Evolutionary conservation across 2,329 filamentous ascomycete species (phyloP).

Genomic region (Colletotrichum eleusines): DNA sequence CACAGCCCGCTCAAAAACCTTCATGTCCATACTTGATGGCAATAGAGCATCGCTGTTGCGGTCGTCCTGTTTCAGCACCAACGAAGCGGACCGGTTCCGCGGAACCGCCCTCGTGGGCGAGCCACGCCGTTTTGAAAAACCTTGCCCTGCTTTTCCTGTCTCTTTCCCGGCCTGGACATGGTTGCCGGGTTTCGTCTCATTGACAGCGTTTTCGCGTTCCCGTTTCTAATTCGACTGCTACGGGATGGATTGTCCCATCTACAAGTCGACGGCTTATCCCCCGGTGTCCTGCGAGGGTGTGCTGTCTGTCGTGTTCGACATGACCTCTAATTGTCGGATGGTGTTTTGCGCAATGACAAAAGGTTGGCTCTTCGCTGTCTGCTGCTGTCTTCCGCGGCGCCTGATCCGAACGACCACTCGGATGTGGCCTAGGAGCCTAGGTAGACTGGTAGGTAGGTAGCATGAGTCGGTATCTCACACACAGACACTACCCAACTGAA

Average conservation of each 20-base stretch:
- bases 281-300: slow-evolving; percentile 15
- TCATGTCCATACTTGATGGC: neutral
- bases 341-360: slow-evolving; percentile 4
- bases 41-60: slow-evolving; percentile 4
- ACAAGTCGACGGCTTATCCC: slow-evolving; percentile 21
- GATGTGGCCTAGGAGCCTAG: too few species aligned
- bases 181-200: slow-evolving; percentile 31
- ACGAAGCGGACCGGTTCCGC: slow-evolving; percentile 34
- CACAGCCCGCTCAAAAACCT: neutral
- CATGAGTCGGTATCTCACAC: slow-evolving; percentile 8
- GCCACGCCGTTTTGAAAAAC: slow-evolving; percentile 19
- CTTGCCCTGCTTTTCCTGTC: slow-evolving; percentile 16
- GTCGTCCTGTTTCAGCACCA: slow-evolving; percentile 35
- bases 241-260: slow-evolving; percentile 24
- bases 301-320: slow-evolving; percentile 18
- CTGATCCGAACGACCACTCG: slow-evolving; percentile 6
- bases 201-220: neutral
- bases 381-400: slow-evolving; percentile 14
- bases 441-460: too few species aligned
- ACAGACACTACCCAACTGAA: slow-evolving; percentile 17
- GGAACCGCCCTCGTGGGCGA: slow-evolving; percentile 26
- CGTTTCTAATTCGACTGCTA: slow-evolving; percentile 19
- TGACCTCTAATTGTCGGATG: neutral
- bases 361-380: slow-evolving; percentile 1
- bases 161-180: neutral